These are phyloP conservation scores for Aphelidium insulamus DNA, from an alignment of 371 early-diverging fungal species.

Conservation along the genomic window DNA sequence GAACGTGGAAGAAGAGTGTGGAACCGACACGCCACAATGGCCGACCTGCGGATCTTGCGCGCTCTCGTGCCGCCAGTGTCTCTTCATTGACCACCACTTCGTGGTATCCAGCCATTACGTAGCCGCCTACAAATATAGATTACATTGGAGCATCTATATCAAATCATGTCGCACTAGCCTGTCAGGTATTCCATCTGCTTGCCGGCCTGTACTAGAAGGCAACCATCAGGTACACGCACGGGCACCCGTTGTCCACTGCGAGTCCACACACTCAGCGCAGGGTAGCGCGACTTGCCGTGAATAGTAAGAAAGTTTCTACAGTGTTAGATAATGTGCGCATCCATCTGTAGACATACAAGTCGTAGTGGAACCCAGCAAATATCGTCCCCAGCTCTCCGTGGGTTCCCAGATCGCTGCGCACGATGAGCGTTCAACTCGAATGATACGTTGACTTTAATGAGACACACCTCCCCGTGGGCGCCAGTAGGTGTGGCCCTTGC, in stretches of 20 bases:
- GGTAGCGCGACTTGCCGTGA: conserved; percentile 46
- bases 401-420: neutral
- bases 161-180: too few relatives aligned
- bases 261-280: conserved; percentile 48
- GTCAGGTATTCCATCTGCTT: conserved; percentile 42
- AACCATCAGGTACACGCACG: conserved; percentile 36
- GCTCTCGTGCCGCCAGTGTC: conserved; percentile 21
- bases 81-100: conserved; percentile 35
- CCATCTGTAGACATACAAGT: conserved; percentile 27
- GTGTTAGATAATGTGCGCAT: neutral
- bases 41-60: conserved; percentile 13
- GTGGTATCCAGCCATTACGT: conserved; percentile 38
- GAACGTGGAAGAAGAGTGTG: conserved; percentile 40
- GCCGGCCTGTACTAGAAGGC: conserved; percentile 42
- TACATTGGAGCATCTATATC: too few relatives aligned
- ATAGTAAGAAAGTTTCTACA: conserved; percentile 12
- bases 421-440: neutral
- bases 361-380: conserved; percentile 21
- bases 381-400: too few relatives aligned
- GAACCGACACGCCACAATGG: conserved; percentile 43
- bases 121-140: too few relatives aligned
- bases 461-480: conserved; percentile 44
- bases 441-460: too few relatives aligned
- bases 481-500: conserved; percentile 38
- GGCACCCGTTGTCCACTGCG: conserved; percentile 22